Conservation (phyloP, 352 stramenopile genomes). For the Thraustochytrium sp. region DNA sequence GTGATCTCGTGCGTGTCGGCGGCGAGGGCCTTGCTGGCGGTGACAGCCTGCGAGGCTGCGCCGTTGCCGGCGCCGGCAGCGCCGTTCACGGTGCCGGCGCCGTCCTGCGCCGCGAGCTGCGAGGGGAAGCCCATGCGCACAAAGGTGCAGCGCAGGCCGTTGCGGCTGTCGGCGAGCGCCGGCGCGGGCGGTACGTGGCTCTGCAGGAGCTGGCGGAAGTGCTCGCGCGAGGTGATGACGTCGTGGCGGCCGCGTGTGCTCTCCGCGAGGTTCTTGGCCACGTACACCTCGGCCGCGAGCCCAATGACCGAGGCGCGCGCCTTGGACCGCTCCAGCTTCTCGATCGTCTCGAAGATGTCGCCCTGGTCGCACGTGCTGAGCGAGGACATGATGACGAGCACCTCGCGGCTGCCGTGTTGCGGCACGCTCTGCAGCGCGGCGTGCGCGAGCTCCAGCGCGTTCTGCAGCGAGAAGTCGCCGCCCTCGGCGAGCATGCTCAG, state of each 20-base stretch:
- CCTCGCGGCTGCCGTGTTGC: conserved; percentile 69
- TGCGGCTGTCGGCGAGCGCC: conserved; percentile 65
- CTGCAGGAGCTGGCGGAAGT: conserved; percentile 83
- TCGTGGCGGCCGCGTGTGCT: conserved; percentile 85
- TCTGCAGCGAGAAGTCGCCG: conserved; percentile 81
- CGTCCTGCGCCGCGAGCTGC: conserved; percentile 52
- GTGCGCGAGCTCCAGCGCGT: conserved; percentile 76
- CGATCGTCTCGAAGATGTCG: conserved; percentile 87
- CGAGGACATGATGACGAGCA: conserved; percentile 88
- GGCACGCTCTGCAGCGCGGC: conserved; percentile 81
- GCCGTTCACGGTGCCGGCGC: conserved; percentile 61
- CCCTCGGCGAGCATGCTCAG: conserved; percentile 63
- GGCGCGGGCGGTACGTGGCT: conserved; percentile 88
- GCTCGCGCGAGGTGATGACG: conserved; percentile 82
- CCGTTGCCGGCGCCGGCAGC: conserved; percentile 87
- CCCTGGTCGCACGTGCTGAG: conserved; percentile 91
- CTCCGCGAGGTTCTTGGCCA: conserved; percentile 68
- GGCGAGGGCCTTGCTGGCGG: conserved; percentile 86
- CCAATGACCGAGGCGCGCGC: conserved; percentile 87
- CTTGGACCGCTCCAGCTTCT: conserved; percentile 74
- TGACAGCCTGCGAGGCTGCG: conserved; percentile 67
- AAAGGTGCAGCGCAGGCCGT: conserved; percentile 65
- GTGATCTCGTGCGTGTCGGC: conserved; percentile 54
- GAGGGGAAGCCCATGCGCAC: conserved; percentile 67
- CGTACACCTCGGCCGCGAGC: conserved; percentile 85